Percentiles rank a stretch among this genome's conserved stretches.
These are phyloP conservation scores for Candida coquimbonensis DNA, from an alignment of 805 yeast species.

Conservation along the genomic window DNA sequence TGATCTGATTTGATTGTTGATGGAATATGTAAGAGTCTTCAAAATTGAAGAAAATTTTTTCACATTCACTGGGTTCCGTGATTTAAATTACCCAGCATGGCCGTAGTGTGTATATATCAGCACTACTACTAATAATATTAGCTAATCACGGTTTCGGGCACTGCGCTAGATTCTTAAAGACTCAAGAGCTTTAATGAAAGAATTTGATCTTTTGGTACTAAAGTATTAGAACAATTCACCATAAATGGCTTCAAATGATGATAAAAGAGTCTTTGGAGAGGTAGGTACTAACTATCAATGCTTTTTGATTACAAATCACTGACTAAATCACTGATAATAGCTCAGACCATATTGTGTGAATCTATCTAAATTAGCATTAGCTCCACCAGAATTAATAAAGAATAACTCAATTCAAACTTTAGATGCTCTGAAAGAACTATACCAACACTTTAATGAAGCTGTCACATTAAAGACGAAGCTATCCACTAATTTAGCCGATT, in stretches of 20 bases:
- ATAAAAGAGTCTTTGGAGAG: conserved; percentile 12
- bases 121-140: too few species aligned
- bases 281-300: conserved; percentile 5
- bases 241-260: conserved; percentile 10
- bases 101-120: not conserved
- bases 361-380: conserved; percentile 36
- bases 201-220: too few species aligned
- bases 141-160: too few species aligned
- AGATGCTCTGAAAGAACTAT: conserved; percentile 28
- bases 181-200: too few species aligned
- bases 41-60: too few species aligned
- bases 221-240: not conserved
- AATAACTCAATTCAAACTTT: conserved; percentile 26
- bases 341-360: conserved; percentile 37
- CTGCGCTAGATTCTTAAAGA: too few species aligned
- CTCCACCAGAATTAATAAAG: conserved; percentile 29
- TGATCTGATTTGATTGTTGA: too few species aligned
- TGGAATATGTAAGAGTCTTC: too few species aligned
- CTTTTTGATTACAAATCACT: not conserved
- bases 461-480: conserved; percentile 17
- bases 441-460: conserved; percentile 13
- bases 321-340: conserved; percentile 6
- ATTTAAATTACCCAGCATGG: too few species aligned
- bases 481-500: conserved; percentile 45
- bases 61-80: not conserved